phyloP scores from a whole-genome alignment of 164 flowering plant species.

The Dillenia turbinata region DNA sequence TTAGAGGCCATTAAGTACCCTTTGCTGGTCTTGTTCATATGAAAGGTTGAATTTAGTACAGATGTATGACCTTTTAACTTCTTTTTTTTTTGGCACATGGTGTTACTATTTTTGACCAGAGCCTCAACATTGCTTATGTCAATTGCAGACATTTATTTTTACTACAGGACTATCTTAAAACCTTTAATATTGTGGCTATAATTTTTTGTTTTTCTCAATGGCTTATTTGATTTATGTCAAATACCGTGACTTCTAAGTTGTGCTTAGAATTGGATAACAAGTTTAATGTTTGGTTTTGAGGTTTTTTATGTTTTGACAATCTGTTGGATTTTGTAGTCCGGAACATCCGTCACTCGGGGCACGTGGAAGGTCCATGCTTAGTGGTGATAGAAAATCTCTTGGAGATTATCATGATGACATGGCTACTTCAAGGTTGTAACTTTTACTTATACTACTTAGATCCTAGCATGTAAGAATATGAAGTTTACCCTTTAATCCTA shows the following conservation, averaged over 20 bases:
- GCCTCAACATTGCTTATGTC: too few species aligned
- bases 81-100: too few species aligned
- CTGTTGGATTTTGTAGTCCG: constrained; percentile 55
- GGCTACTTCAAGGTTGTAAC: constrained; percentile 65
- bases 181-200: not conserved
- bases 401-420: constrained; percentile 59
- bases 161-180: not conserved
- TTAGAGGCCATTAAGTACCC: not conserved
- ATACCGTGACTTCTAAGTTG: too few species aligned
- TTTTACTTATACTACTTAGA: not conserved
- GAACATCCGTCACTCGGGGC: constrained; percentile 89
- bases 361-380: constrained; percentile 84
- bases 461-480: too few species aligned
- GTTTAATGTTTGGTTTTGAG: too few species aligned
- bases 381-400: constrained; percentile 74
- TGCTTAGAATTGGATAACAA: too few species aligned
- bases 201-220: not conserved
- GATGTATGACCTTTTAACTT: too few species aligned
- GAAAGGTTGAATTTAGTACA: too few species aligned
- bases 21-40: not conserved
- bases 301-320: constrained; percentile 1
- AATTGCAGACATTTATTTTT: not conserved
- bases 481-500: too few species aligned
- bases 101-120: too few species aligned
- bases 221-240: too few species aligned